Conservation (phyloP, 352 stramenopile species). For the Phytophthora colocasiae region DNA sequence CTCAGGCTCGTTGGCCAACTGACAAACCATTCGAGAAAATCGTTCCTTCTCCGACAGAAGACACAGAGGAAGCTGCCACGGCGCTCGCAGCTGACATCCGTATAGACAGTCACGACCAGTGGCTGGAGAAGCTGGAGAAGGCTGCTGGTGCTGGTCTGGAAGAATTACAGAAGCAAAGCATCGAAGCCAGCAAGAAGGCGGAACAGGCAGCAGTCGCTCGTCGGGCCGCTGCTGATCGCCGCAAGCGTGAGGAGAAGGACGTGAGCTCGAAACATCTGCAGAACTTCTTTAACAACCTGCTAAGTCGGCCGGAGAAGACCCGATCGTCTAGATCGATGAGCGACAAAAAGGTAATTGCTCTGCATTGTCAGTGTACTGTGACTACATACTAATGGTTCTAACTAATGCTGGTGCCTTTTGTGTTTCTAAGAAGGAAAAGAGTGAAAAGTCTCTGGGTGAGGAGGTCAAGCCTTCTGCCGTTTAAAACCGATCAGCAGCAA, state of each 20-base stretch:
- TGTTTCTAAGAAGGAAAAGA: slow-evolving; percentile 65
- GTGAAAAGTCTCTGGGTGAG: slow-evolving; percentile 64
- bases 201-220: slow-evolving; percentile 73
- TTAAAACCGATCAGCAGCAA: slow-evolving; percentile 7
- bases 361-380: neutral
- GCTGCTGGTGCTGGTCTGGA: slow-evolving; percentile 77
- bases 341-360: slow-evolving; percentile 63
- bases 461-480: slow-evolving; percentile 50
- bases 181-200: slow-evolving; percentile 84
- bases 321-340: slow-evolving; percentile 70
- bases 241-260: slow-evolving; percentile 85
- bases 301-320: slow-evolving; percentile 85
- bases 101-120: slow-evolving; percentile 74
- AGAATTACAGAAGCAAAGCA: slow-evolving; percentile 85
- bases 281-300: slow-evolving; percentile 90
- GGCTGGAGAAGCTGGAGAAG: slow-evolving; percentile 86
- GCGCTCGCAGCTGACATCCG: slow-evolving; percentile 56
- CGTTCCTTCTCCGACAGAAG: slow-evolving; percentile 61
- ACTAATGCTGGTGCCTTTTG: slow-evolving; percentile 3
- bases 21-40: slow-evolving; percentile 88
- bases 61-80: slow-evolving; percentile 35
- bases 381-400: neutral
- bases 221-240: slow-evolving; percentile 70
- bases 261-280: slow-evolving; percentile 87
- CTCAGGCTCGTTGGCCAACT: slow-evolving; percentile 74